phyloP scores from a whole-genome alignment of 2,329 filamentous ascomycete genomes.

The Colletotrichum siamense region DNA sequence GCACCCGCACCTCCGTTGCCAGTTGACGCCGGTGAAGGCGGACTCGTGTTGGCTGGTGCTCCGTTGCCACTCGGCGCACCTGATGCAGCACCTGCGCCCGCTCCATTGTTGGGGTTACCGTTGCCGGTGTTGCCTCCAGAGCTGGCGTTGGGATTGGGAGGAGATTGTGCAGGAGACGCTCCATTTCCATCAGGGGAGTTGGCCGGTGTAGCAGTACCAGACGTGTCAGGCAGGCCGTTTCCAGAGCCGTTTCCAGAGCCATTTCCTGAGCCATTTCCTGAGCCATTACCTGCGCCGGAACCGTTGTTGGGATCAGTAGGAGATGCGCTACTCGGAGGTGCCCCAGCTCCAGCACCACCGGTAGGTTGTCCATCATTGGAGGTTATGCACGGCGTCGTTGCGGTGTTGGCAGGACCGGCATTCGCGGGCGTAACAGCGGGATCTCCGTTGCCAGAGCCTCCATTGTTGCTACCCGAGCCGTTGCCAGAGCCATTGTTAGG shows the following conservation, averaged over 20 bases:
- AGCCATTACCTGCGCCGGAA: neutral
- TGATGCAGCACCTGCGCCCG: neutral
- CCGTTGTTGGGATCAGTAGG: neutral
- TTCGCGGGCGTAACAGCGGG: neutral
- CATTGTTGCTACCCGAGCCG: neutral
- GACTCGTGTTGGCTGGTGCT: neutral
- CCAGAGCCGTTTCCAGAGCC: neutral
- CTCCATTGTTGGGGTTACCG: neutral
- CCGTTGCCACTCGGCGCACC: neutral
- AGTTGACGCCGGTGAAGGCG: neutral
- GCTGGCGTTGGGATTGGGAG: neutral
- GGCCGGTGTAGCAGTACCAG: neutral
- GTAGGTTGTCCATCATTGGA: neutral
- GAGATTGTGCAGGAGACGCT: neutral
- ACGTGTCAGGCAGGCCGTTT: neutral
- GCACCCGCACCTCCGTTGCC: neutral
- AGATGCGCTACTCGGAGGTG: neutral
- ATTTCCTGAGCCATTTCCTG: neutral
- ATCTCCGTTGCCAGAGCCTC: neutral
- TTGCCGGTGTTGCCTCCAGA: neutral
- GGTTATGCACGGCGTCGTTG: neutral
- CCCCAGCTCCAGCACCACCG: neutral
- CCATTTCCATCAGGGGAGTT: neutral
- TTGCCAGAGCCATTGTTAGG: neutral
- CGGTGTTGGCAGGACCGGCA: neutral